Percentiles rank a stretch among this genome's conserved stretches.
These are phyloP conservation scores for Tetrapyrgos nigripes DNA, from an alignment of 1,284 basidiomycete species.

Conservation along the genomic window DNA sequence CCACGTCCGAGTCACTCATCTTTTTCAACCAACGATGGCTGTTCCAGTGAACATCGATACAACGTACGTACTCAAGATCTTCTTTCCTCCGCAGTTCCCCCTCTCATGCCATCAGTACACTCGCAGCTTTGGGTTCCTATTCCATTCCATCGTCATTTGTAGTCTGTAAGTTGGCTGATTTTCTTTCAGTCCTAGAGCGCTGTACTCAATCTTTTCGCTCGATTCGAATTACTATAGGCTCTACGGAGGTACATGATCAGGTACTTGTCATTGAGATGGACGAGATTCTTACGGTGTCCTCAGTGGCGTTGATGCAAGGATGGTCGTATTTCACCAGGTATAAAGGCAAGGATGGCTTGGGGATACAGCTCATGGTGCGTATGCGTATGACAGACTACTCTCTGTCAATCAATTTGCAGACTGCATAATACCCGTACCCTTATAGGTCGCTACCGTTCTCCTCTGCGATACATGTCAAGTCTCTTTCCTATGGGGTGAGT, in stretches of 20 bases:
- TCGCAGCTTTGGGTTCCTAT: slow-evolving; percentile 9
- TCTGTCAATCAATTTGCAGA: neutral
- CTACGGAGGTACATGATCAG: slow-evolving; percentile 10
- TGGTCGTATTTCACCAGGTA: slow-evolving; percentile 19
- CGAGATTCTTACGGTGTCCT: neutral
- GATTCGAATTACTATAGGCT: neutral
- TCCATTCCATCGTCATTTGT: slow-evolving; percentile 9
- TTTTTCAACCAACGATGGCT: too few relatives aligned
- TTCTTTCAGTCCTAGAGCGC: too few relatives aligned
- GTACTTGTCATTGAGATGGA: neutral
- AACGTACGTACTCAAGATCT: too few relatives aligned
- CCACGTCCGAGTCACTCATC: too few relatives aligned
- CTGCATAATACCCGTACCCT: neutral
- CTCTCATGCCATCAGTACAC: too few relatives aligned
- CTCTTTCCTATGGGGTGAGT: slow-evolving; percentile 11
- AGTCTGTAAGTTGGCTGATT: neutral
- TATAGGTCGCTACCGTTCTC: slow-evolving; percentile 11
- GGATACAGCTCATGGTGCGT: slow-evolving; percentile 10
- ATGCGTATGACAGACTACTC: neutral
- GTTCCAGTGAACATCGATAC: too few relatives aligned
- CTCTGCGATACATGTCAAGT: slow-evolving; percentile 16
- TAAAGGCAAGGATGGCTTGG: slow-evolving; percentile 9
- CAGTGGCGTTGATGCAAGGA: slow-evolving; percentile 16
- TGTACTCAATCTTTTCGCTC: neutral
- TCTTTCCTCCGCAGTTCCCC: too few relatives aligned